Evolutionary conservation across 768 basidiomycete genomes (phyloP).

Genomic region (Leccinum boreale): DNA sequence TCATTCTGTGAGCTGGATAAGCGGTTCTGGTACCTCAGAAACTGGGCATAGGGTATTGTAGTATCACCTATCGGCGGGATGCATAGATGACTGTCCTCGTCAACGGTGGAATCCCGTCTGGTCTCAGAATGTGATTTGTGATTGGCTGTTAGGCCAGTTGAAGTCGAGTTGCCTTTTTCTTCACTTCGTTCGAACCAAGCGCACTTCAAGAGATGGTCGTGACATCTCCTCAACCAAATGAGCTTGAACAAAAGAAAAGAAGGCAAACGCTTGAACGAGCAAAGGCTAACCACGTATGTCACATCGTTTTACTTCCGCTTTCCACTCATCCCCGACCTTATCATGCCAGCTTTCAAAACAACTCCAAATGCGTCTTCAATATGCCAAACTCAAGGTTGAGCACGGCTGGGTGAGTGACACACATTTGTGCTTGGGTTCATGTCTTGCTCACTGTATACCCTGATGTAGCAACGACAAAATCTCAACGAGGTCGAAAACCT

Average conservation of each 20-base stretch:
- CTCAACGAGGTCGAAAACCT: conserved; percentile 81
- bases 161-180: neutral
- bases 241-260: conserved; percentile 37
- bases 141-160: neutral
- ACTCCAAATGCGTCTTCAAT: conserved; percentile 70
- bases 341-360: conserved; percentile 59
- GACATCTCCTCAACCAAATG: conserved; percentile 24
- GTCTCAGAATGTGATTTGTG: neutral
- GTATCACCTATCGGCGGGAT: neutral
- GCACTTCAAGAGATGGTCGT: conserved; percentile 19
- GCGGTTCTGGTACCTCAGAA: neutral
- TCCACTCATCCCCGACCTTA: neutral
- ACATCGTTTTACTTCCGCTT: neutral
- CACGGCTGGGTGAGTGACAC: conserved; percentile 68
- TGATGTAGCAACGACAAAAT: conserved; percentile 64
- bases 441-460: neutral
- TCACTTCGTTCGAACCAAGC: neutral
- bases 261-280: conserved; percentile 53
- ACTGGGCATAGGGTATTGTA: neutral
- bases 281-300: conserved; percentile 55
- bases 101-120: neutral
- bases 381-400: conserved; percentile 76
- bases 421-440: neutral
- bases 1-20: neutral
- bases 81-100: neutral